Conservation (phyloP, 2,329 filamentous ascomycete species). For the Calonectria pseudoturangicola region DNA sequence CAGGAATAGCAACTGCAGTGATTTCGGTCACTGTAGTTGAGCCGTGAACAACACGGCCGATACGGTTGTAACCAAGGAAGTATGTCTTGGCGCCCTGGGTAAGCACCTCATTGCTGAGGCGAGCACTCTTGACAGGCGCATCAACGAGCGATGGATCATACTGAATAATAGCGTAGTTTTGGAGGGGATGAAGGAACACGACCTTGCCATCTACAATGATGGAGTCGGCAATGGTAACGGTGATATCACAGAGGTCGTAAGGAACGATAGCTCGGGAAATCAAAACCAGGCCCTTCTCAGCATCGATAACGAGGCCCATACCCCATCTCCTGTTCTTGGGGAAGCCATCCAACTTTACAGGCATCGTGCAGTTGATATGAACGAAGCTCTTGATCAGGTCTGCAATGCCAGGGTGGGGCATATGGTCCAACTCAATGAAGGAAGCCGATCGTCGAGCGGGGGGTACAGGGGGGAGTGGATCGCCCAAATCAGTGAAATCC, state of each 20-base stretch:
- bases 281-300: conserved; percentile 94
- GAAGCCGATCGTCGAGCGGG: conserved; percentile 86
- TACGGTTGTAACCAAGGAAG: conserved; percentile 99
- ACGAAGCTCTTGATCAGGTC: conserved; percentile 97
- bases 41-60: conserved; percentile 92
- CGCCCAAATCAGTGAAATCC: conserved; percentile 93
- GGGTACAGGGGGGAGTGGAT: conserved; percentile 84
- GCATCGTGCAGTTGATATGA: conserved; percentile 93
- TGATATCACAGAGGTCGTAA: conserved; percentile 97
- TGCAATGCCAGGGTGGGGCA: conserved; percentile 91
- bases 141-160: conserved; percentile 96
- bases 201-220: conserved; percentile 96
- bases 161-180: conserved; percentile 96
- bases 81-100: conserved; percentile 96
- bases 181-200: conserved; percentile 94
- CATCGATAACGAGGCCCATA: conserved; percentile 97
- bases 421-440: conserved; percentile 93
- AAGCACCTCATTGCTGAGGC: conserved; percentile 86
- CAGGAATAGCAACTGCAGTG: conserved; percentile 96
- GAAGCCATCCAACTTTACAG: conserved; percentile 97
- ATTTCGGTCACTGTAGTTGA: conserved; percentile 98
- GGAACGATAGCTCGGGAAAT: conserved; percentile 96
- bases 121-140: conserved; percentile 92
- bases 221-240: conserved; percentile 95
- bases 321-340: conserved; percentile 95